phyloP scores from a whole-genome alignment of 345 rosid species.

The Populus davidiana region DNA sequence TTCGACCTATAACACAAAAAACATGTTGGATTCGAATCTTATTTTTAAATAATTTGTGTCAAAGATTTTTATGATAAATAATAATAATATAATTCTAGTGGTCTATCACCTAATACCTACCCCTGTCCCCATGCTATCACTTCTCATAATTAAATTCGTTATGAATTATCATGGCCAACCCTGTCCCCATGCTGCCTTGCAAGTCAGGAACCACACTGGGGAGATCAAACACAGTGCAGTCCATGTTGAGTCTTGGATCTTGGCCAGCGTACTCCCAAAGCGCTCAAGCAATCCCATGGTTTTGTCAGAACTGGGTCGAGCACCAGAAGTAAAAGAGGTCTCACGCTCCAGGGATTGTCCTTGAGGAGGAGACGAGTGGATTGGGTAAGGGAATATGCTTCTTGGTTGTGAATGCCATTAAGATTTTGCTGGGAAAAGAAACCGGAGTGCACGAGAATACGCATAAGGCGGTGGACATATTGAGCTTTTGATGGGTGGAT shows the following conservation, averaged over 20 bases:
- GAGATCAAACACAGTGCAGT: slow-evolving; percentile 22
- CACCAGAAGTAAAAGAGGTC: background rate
- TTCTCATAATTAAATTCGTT: no score
- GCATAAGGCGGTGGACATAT: slow-evolving; percentile 31
- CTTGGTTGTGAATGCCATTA: background rate
- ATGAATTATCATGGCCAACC: no score
- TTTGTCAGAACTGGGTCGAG: slow-evolving; percentile 14
- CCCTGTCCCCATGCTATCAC: no score
- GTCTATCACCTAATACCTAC: no score
- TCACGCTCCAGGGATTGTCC: background rate
- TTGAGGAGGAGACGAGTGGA: background rate
- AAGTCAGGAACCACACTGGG: slow-evolving; percentile 21
- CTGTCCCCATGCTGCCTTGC: background rate
- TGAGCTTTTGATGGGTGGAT: slow-evolving; percentile 21
- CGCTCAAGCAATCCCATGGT: slow-evolving; percentile 23
- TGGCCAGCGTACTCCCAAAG: slow-evolving; percentile 18
- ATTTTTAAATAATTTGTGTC: no score
- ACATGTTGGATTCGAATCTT: no score
- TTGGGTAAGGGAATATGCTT: background rate
- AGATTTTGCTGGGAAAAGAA: slow-evolving; percentile 20
- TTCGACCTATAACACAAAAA: no score
- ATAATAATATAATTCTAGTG: no score
- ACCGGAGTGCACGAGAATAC: slow-evolving; percentile 34
- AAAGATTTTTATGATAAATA: no score
- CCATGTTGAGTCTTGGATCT: background rate